phyloP scores from a whole-genome alignment of 352 stramenopile genomes.

The Peronosclerospora sorghi region DNA sequence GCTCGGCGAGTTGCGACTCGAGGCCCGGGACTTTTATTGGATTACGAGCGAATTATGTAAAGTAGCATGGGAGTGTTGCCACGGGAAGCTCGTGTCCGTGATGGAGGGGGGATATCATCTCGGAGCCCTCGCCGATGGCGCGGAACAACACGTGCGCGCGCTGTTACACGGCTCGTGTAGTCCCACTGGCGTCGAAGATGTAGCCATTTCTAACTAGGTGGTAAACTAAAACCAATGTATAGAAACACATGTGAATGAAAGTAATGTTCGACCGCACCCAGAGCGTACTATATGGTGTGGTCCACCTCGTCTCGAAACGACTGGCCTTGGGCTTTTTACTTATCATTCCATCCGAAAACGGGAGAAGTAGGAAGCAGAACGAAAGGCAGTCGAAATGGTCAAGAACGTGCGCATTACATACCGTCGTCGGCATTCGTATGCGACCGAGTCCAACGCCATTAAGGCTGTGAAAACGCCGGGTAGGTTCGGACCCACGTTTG shows the following conservation, averaged over 20 bases:
- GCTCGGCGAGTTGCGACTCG: constrained; percentile 31
- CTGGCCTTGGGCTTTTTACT: constrained; percentile 29
- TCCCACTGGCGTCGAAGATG: constrained; percentile 6
- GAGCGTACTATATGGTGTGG: too few relatives aligned
- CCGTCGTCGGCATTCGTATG: constrained; percentile 94
- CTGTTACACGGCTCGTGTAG: constrained; percentile 29
- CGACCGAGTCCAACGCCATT: constrained; percentile 91
- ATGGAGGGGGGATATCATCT: constrained; percentile 50
- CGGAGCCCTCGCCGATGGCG: constrained; percentile 32
- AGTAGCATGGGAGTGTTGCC: constrained; percentile 31
- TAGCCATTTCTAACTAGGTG: too few relatives aligned
- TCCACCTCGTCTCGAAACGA: constrained; percentile 27
- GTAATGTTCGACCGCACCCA: too few relatives aligned
- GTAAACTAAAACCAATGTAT: too few relatives aligned
- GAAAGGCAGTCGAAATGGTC: constrained; percentile 62
- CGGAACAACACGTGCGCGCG: constrained; percentile 35
- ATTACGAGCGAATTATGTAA: constrained; percentile 29
- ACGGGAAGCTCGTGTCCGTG: constrained; percentile 41
- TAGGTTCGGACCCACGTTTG: too few relatives aligned
- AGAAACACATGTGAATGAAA: too few relatives aligned
- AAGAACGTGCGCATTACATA: constrained; percentile 94
- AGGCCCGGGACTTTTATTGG: constrained; percentile 46
- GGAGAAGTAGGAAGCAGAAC: constrained; percentile 57
- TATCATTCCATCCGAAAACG: constrained; percentile 59
- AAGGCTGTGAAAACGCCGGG: constrained; percentile 94